Conservation (phyloP, 345 rosid species). For the Lenwebbia sp. region DNA sequence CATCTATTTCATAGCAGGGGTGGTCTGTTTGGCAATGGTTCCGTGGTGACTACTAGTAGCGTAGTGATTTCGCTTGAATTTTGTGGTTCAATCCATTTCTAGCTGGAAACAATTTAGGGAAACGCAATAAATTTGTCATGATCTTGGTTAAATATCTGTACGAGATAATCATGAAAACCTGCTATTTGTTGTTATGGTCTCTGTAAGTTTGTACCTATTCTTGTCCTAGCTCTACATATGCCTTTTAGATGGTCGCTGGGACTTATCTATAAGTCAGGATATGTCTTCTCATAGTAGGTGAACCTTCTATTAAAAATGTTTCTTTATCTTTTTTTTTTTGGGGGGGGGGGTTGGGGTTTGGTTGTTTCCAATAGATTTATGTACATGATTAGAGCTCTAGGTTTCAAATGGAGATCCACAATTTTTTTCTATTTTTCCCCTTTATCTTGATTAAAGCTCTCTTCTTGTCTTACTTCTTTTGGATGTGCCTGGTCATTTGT, state of each 20-base stretch:
- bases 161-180: background rate
- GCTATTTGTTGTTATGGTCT: background rate
- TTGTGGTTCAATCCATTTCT: background rate
- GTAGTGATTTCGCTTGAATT: background rate
- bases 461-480: background rate
- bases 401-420: background rate
- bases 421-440: background rate
- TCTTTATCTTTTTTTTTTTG: background rate
- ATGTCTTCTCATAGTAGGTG: background rate
- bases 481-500: background rate
- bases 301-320: background rate
- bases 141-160: background rate
- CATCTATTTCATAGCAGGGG: background rate
- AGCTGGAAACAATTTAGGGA: background rate
- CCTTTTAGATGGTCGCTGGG: background rate
- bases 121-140: background rate
- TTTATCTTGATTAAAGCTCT: background rate
- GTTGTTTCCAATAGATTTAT: background rate
- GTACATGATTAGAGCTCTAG: background rate
- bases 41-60: background rate
- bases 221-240: background rate
- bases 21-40: background rate
- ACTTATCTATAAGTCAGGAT: background rate
- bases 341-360: background rate
- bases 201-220: background rate